Evolutionary conservation across 2,329 filamentous ascomycete genomes (phyloP).

Genomic region (Alternaria hordeiaustralica): DNA sequence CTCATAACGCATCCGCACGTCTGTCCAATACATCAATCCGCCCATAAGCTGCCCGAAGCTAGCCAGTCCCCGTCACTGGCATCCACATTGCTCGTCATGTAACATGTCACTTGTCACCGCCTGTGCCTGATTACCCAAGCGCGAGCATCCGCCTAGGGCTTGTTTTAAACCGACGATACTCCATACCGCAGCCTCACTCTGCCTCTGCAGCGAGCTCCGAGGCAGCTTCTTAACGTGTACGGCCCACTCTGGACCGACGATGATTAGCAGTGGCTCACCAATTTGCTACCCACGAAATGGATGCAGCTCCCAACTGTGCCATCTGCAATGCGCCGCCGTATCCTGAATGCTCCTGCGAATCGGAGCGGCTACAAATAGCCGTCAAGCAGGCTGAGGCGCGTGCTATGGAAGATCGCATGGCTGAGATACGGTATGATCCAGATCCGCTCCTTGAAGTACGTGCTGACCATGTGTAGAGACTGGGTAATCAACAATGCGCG

Average conservation of each 20-base stretch:
- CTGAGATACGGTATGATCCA: constrained; percentile 41
- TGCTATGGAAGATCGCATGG: constrained; percentile 46
- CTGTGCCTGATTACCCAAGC: constrained; percentile 35
- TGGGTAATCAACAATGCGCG: constrained; percentile 56
- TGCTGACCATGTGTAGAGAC: constrained; percentile 46
- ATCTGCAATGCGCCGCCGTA: constrained; percentile 50
- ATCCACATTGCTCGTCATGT: constrained; percentile 44
- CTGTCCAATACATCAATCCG: constrained; percentile 36
- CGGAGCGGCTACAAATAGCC: constrained; percentile 49
- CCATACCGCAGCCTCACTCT: constrained; percentile 15
- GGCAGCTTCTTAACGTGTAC: constrained; percentile 8
- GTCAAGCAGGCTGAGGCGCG: constrained; percentile 49
- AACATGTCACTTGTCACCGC: constrained; percentile 49
- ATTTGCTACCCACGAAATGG: constrained; percentile 39
- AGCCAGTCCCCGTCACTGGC: constrained; percentile 34
- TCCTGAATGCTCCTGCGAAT: constrained; percentile 50
- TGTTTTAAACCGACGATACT: constrained; percentile 27
- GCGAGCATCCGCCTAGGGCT: constrained; percentile 25
- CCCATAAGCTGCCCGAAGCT: constrained; percentile 44
- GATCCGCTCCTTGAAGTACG: background rate
- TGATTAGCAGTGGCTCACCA: constrained; percentile 36
- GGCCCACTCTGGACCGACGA: constrained; percentile 29
- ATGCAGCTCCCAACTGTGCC: constrained; percentile 49
- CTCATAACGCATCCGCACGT: constrained; percentile 44
- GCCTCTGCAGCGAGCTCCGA: constrained; percentile 14